These are phyloP conservation scores for Tetradesmus obliquus DNA, from an alignment of 139 green algal genomes.

Conservation along the genomic window DNA sequence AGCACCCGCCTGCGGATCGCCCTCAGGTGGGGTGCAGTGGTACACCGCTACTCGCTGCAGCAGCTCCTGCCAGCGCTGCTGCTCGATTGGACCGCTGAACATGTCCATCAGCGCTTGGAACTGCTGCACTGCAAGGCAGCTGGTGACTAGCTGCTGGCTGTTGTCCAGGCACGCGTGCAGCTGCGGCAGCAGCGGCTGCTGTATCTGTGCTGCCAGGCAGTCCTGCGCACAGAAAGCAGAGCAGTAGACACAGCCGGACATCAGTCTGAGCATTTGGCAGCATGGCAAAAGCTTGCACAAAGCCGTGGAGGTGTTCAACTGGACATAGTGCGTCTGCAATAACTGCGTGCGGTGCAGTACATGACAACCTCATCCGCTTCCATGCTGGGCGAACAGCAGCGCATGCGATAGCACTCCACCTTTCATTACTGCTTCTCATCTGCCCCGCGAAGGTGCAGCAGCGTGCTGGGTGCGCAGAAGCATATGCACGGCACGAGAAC, in stretches of 20 bases:
- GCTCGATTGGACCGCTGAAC: slow-evolving; percentile 52
- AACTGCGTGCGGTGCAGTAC: no score
- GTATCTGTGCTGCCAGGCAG: slow-evolving; percentile 55
- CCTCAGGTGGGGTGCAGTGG: background rate
- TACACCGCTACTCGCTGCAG: slow-evolving; percentile 37
- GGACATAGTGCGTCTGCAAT: no score
- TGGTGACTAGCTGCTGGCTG: slow-evolving; percentile 46
- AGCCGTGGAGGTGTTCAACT: no score
- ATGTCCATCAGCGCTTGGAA: slow-evolving; percentile 63
- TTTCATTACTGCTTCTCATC: no score
- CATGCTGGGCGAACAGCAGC: no score
- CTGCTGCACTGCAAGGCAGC: slow-evolving; percentile 48
- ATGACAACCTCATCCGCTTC: no score
- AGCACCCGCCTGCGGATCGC: background rate
- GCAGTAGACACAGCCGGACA: background rate
- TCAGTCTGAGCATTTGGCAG: background rate
- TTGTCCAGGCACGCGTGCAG: slow-evolving; percentile 38
- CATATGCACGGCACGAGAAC: no score
- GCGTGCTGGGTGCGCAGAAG: no score
- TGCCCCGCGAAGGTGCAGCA: no score
- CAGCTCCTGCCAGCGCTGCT: slow-evolving; percentile 51
- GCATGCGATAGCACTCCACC: no score
- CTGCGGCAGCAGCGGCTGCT: slow-evolving; percentile 48
- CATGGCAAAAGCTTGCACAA: background rate
- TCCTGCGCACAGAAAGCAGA: slow-evolving; percentile 42